These are phyloP conservation scores for Aspergillus baeticus DNA, from an alignment of 495 filamentous ascomycete species.

Conservation along the genomic window DNA sequence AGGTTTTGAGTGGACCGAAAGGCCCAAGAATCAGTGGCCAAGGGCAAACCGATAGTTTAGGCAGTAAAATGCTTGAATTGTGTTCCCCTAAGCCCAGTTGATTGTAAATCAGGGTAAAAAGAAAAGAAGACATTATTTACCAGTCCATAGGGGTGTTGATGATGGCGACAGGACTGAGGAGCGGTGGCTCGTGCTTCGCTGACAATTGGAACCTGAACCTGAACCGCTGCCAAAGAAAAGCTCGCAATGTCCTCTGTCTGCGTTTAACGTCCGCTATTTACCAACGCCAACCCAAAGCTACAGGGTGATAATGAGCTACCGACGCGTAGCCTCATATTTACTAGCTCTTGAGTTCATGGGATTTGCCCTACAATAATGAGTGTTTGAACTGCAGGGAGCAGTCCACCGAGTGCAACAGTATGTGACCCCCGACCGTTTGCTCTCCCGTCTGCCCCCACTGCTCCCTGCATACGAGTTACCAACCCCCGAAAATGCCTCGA, in stretches of 20 bases:
- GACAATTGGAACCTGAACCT: slow-evolving; percentile 12
- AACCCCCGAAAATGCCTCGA: neutral
- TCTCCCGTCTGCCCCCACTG: slow-evolving; percentile 10
- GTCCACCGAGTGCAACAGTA: slow-evolving; percentile 19
- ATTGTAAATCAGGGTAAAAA: neutral
- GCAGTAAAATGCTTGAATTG: neutral
- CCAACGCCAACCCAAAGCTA: slow-evolving; percentile 2
- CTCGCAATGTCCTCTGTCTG: slow-evolving; percentile 4
- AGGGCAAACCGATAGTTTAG: neutral
- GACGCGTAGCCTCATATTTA: slow-evolving; percentile 8
- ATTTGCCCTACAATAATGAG: slow-evolving; percentile 20
- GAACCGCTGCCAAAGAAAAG: slow-evolving; percentile 14
- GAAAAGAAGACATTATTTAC: slow-evolving; percentile 1
- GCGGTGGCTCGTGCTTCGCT: slow-evolving; percentile 8
- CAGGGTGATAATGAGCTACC: slow-evolving; percentile 26
- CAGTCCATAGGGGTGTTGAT: neutral
- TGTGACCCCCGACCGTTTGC: slow-evolving; percentile 16
- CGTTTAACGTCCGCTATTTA: neutral
- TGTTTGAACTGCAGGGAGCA: slow-evolving; percentile 17
- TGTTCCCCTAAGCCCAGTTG: neutral
- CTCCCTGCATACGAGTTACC: slow-evolving; percentile 10
- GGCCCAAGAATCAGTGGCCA: neutral
- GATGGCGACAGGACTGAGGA: neutral
- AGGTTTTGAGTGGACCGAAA: neutral
- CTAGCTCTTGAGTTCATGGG: slow-evolving; percentile 15